Conservation (phyloP, 208 protist species). For the Leptomonas pyrrhocoris region DNA sequence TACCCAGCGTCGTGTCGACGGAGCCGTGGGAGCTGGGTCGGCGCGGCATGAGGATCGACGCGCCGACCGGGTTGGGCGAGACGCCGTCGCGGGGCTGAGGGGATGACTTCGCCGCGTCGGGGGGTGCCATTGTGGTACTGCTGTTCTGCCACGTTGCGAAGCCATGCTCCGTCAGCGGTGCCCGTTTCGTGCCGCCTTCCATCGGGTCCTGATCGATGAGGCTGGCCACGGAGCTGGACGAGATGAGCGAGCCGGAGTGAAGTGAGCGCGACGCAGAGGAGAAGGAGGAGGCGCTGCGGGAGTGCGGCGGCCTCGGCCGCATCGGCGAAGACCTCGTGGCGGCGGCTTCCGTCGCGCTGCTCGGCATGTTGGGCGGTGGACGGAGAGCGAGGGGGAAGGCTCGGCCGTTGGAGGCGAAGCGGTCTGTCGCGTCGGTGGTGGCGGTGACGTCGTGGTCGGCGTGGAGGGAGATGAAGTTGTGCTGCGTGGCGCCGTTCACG, state of each 20-base stretch:
- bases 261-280: neutral
- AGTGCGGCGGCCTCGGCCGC: neutral
- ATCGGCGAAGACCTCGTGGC: neutral
- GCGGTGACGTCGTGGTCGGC: neutral
- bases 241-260: constrained; percentile 3
- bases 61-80: neutral
- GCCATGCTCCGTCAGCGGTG: constrained; percentile 5
- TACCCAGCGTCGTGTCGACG: constrained; percentile 4
- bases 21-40: constrained; percentile 9
- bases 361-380: neutral
- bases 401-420: neutral
- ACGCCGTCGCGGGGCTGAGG: neutral
- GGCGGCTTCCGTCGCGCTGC: neutral
- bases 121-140: neutral
- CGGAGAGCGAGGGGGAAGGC: neutral
- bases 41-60: constrained; percentile 11
- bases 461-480: constrained; percentile 9
- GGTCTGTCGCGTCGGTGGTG: neutral
- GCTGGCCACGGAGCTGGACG: constrained; percentile 9
- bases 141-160: constrained; percentile 11
- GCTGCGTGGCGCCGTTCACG: constrained; percentile 1
- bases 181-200: neutral
- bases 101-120: neutral
- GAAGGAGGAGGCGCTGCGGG: neutral
- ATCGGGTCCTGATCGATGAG: constrained; percentile 1